A percentile compares a stretch with the other conserved stretches of the same genome.
Conservation (phyloP, 2,329 filamentous ascomycete genomes). For the Fusarium euwallaceae region DNA sequence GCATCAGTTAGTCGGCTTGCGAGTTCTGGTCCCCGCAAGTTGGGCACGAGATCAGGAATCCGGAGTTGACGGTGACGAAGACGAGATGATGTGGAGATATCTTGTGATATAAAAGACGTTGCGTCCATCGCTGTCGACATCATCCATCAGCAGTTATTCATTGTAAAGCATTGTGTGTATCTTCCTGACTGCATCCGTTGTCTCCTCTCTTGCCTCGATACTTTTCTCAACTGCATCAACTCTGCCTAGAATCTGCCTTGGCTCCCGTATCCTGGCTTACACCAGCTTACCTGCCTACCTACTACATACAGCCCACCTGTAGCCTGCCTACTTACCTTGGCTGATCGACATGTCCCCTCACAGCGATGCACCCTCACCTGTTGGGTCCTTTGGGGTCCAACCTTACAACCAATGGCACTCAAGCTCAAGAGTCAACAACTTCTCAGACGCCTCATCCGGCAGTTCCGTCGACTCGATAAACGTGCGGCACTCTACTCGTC, state of each 20-base stretch:
- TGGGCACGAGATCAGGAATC: slow-evolving; percentile 2
- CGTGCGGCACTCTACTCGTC: slow-evolving; percentile 50
- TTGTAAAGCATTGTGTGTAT: background rate
- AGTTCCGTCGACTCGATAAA: slow-evolving; percentile 56
- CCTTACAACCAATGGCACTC: slow-evolving; percentile 50
- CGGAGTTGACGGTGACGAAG: background rate
- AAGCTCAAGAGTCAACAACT: slow-evolving; percentile 33
- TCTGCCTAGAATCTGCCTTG: background rate
- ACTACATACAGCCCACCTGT: background rate
- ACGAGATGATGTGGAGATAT: background rate
- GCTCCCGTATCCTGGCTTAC: background rate
- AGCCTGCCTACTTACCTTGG: background rate
- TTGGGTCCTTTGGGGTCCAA: slow-evolving; percentile 28
- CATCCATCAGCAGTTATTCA: background rate
- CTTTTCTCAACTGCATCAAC: background rate
- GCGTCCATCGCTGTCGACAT: background rate
- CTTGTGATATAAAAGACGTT: background rate
- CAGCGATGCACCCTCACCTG: slow-evolving; percentile 40
- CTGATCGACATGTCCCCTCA: slow-evolving; percentile 39
- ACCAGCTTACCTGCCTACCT: background rate
- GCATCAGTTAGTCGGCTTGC: slow-evolving; percentile 24
- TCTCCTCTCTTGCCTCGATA: background rate
- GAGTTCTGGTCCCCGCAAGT: slow-evolving; percentile 4
- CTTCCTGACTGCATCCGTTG: background rate
- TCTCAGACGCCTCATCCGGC: slow-evolving; percentile 53